Evolutionary conservation across 441 rosid species (phyloP).

Genomic region (Pelargonium cotyledonis): DNA sequence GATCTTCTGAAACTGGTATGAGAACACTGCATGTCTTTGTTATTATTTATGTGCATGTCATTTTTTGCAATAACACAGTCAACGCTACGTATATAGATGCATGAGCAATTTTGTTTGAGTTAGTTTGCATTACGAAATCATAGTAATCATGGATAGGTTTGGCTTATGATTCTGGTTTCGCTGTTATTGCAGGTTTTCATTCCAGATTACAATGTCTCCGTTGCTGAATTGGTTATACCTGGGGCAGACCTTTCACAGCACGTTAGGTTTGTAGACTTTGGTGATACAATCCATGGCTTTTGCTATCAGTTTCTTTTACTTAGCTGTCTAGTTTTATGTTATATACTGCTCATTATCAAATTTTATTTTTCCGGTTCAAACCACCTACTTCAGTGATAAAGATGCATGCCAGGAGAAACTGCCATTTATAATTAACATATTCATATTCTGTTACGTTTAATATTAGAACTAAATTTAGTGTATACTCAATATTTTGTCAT

Average conservation of each 20-base stretch:
- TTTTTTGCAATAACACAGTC: background rate
- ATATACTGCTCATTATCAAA: background rate
- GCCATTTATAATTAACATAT: no score
- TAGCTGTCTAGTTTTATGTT: constrained; percentile 1
- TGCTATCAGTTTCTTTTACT: constrained; percentile 2
- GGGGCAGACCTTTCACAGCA: constrained; percentile 21
- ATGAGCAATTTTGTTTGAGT: background rate
- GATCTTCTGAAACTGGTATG: constrained; percentile 51
- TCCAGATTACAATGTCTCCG: constrained; percentile 21
- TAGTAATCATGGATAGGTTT: background rate
- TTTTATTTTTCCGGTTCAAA: background rate
- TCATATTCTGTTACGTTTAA: background rate
- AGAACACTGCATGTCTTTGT: constrained; percentile 5
- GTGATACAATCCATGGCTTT: background rate
- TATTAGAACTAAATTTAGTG: background rate
- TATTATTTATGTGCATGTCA: background rate
- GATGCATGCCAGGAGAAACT: no score
- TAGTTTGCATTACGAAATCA: constrained; percentile 7
- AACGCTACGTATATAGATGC: background rate
- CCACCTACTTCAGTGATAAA: background rate
- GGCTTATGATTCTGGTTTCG: background rate
- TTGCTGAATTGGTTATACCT: constrained; percentile 19
- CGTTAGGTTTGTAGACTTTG: constrained; percentile 13
- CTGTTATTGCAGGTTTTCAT: constrained; percentile 17
- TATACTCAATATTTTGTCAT: background rate